Evolutionary conservation across 768 basidiomycete genomes (phyloP).

Genomic region (Cytidiella melzeri): DNA sequence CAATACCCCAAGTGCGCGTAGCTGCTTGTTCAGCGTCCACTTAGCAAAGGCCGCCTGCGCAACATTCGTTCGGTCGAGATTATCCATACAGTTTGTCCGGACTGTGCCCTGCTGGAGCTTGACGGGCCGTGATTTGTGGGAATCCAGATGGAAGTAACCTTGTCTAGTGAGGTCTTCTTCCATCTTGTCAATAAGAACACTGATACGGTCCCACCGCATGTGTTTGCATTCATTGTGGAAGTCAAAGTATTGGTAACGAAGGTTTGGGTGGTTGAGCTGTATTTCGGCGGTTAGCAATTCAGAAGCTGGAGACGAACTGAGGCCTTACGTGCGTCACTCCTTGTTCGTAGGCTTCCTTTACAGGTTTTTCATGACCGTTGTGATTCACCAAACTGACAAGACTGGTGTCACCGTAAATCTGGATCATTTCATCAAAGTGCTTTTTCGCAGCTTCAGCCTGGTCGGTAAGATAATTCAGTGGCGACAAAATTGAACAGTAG

Average conservation of each 20-base stretch:
- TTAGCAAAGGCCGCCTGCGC: slow-evolving; percentile 89
- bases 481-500: background rate
- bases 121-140: slow-evolving; percentile 38
- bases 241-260: slow-evolving; percentile 92
- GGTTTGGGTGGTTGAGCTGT: slow-evolving; percentile 57
- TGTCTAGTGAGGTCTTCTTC: slow-evolving; percentile 62
- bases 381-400: slow-evolving; percentile 93
- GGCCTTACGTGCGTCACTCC: slow-evolving; percentile 51
- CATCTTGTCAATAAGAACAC: slow-evolving; percentile 70
- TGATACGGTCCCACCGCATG: slow-evolving; percentile 93
- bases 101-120: slow-evolving; percentile 70
- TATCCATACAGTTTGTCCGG: slow-evolving; percentile 98
- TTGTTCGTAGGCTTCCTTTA: slow-evolving; percentile 93
- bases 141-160: slow-evolving; percentile 75
- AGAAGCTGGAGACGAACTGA: background rate
- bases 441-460: slow-evolving; percentile 58
- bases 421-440: slow-evolving; percentile 71
- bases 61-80: slow-evolving; percentile 94
- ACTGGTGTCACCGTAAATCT: slow-evolving; percentile 69
- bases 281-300: background rate
- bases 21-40: slow-evolving; percentile 74
- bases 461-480: slow-evolving; percentile 8
- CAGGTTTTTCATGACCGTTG: slow-evolving; percentile 84
- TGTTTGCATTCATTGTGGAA: slow-evolving; percentile 94
- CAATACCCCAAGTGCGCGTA: slow-evolving; percentile 68